Percentiles rank a stretch among this genome's conserved stretches.
Evolutionary conservation across 257 asterid species (phyloP).

Genomic region (Ilex asprella): DNA sequence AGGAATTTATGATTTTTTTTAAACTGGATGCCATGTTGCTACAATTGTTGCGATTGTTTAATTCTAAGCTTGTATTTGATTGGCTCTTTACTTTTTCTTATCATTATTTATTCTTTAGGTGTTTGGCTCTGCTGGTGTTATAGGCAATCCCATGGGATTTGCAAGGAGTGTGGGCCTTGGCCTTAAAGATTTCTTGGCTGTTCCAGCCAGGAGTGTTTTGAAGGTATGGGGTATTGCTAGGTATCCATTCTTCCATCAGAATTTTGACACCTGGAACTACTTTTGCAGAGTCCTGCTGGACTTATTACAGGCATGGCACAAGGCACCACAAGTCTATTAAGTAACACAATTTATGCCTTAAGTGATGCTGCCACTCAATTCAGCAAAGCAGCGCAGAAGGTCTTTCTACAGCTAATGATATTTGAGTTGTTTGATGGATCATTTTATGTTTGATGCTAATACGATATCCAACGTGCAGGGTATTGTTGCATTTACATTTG

Average conservation of each 20-base stretch:
- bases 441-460: constrained; percentile 9
- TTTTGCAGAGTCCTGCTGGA: constrained; percentile 87
- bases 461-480: constrained; percentile 53
- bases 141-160: constrained; percentile 95
- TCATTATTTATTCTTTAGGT: constrained; percentile 40
- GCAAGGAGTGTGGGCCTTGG: constrained; percentile 92
- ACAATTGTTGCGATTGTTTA: neutral
- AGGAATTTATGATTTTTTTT: neutral
- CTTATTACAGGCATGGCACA: constrained; percentile 91
- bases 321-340: constrained; percentile 92
- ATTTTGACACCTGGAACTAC: constrained; percentile 12
- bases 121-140: constrained; percentile 96
- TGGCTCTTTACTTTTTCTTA: neutral
- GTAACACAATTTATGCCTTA: constrained; percentile 88
- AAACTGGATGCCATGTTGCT: neutral
- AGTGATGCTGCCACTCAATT: constrained; percentile 98
- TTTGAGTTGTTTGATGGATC: constrained; percentile 12
- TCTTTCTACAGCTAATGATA: constrained; percentile 22
- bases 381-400: constrained; percentile 98
- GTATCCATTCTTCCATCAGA: neutral
- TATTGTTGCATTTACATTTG: constrained; percentile 87
- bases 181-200: constrained; percentile 84
- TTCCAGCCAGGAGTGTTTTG: constrained; percentile 76
- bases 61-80: neutral
- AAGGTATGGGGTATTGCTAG: constrained; percentile 42